phyloP scores from a whole-genome alignment of 1,139 yeast genomes.

The Blastobotrys apis region DNA sequence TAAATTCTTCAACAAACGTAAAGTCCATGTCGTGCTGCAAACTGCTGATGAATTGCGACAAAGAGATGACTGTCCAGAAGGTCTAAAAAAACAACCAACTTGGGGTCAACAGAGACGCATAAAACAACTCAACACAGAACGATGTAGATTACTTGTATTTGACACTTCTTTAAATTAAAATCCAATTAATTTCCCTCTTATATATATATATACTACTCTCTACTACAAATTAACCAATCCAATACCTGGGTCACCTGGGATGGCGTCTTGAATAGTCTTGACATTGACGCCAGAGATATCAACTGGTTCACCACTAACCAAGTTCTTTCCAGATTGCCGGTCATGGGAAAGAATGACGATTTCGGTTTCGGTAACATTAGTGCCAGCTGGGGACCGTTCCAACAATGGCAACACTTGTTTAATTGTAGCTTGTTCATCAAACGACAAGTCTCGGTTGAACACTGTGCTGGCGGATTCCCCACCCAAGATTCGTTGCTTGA shows the following conservation, averaged over 20 bases:
- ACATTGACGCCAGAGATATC: conserved; percentile 58
- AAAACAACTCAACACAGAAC: background rate
- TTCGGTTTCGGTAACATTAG: conserved; percentile 54
- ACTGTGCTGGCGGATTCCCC: conserved; percentile 61
- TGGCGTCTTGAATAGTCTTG: conserved; percentile 75
- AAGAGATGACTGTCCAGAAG: background rate
- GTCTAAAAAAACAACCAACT: background rate
- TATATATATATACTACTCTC: background rate
- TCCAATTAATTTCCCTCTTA: background rate
- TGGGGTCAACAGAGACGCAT: background rate
- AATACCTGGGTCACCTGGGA: conserved; percentile 93
- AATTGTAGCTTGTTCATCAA: conserved; percentile 69
- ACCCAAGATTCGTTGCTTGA: conserved; percentile 67
- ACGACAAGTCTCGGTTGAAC: conserved; percentile 80
- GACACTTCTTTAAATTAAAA: background rate
- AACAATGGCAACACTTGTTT: conserved; percentile 49
- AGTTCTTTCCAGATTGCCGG: conserved; percentile 54
- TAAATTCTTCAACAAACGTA: conserved; percentile 12
- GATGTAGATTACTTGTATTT: background rate
- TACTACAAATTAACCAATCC: conserved; percentile 52
- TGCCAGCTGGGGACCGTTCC: conserved; percentile 61
- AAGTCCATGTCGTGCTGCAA: conserved; percentile 10
- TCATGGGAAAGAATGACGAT: conserved; percentile 57
- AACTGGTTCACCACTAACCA: conserved; percentile 66
- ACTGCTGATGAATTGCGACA: conserved; percentile 11